phyloP scores from a whole-genome alignment of 371 early-diverging fungal genomes.

The Actinomortierella ambigua region DNA sequence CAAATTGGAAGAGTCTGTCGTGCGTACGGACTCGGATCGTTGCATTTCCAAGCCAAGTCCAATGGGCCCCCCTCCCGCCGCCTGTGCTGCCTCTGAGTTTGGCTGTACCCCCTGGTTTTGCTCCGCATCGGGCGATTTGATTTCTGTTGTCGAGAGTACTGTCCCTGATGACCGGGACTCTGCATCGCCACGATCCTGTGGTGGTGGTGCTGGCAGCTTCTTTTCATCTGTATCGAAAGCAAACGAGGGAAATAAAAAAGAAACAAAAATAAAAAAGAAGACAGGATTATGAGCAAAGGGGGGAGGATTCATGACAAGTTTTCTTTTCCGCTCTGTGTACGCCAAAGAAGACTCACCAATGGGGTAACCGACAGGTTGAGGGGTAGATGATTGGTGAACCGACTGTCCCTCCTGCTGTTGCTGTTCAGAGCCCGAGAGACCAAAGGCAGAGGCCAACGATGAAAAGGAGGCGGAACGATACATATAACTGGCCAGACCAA shows the following conservation, averaged over 20 bases:
- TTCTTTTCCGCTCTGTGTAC: too few relatives aligned
- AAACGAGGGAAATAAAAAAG: background rate
- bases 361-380: background rate
- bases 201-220: slow-evolving; percentile 42
- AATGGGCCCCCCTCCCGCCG: too few relatives aligned
- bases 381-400: slow-evolving; percentile 8
- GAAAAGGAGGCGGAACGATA: slow-evolving; percentile 44
- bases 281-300: background rate
- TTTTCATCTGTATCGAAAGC: slow-evolving; percentile 11
- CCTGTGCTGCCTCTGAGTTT: slow-evolving; percentile 24
- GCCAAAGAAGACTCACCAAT: background rate
- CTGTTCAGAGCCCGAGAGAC: slow-evolving; percentile 34
- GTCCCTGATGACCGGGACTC: slow-evolving; percentile 8
- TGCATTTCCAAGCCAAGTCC: slow-evolving; percentile 17
- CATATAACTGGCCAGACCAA: slow-evolving; percentile 34
- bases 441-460: slow-evolving; percentile 40
- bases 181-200: slow-evolving; percentile 12
- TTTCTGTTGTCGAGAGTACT: slow-evolving; percentile 12
- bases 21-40: too few relatives aligned
- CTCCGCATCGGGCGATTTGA: slow-evolving; percentile 34
- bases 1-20: too few relatives aligned
- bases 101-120: slow-evolving; percentile 22
- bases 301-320: too few relatives aligned
- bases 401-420: too few relatives aligned
- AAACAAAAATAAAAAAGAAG: background rate